Evolutionary conservation across 345 rosid species (phyloP), one percentile per base, ranked within the genome.

Genomic region (Corchorus capsularis): DNA sequence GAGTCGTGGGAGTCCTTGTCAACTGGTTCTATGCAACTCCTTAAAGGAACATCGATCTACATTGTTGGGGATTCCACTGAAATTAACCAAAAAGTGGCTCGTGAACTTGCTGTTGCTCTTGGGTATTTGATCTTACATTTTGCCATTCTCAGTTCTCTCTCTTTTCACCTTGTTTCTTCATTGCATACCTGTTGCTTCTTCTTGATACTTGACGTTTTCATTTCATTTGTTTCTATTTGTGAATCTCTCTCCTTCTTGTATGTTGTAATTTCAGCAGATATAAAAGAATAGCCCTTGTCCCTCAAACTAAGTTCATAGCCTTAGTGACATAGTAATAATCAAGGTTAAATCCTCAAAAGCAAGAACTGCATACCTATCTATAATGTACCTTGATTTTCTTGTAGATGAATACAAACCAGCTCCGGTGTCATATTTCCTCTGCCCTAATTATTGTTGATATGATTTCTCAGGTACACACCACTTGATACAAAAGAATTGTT

Each of bases 1-100:
- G 97, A 94, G 83, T 90, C 98, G 0, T 91, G 96, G 98, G 94
- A 93, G 50, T 95, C 99, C 49, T 80, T 91, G 82, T 83, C 97
- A 63, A 89, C 90, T 14, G 97, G 91, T 49, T 82, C 90, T 45
- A 71, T 80, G 89, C 97, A 95, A 75, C 90, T 95, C 20, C 90
- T 95, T 41, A 89, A 88, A 87, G 96, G 99, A 60, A 83, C 96
- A 39, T 93, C 98, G 16, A 84, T 91, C 72, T 95, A 85, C 74
- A 81, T 91, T 66, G 91, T 89, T 60, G 97, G 97, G 19, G 90
- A 87, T 82, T 86, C 90, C 2, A 88, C 91, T 34, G 96, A 93
- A 78, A 85, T 95, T 60, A 95, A 93, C 76, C 90, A 87, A 68
- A 91, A 85, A 77, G 97, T 93, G 52, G 89, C 89, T 62, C 84